Conservation (phyloP, 1,139 yeast species). For the Pichia sp. region DNA sequence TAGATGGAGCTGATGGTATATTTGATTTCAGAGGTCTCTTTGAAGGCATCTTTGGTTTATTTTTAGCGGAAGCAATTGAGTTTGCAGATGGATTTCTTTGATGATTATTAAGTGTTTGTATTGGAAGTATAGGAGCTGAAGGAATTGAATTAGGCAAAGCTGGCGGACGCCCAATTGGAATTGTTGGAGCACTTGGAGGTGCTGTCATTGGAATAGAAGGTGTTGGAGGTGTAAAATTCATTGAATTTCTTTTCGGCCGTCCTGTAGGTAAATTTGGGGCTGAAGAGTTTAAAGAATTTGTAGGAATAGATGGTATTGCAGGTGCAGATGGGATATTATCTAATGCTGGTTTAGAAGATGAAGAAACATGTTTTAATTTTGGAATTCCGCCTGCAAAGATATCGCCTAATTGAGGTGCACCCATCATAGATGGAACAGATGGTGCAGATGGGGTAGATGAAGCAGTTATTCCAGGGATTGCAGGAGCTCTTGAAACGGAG, state of each 20-base stretch:
- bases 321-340: slow-evolving; percentile 9
- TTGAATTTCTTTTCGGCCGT: slow-evolving; percentile 11
- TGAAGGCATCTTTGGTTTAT: slow-evolving; percentile 31
- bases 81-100: background rate
- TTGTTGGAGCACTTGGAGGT: slow-evolving; percentile 13
- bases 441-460: slow-evolving; percentile 10
- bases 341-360: slow-evolving; percentile 34
- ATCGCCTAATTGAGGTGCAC: slow-evolving; percentile 60
- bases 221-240: slow-evolving; percentile 3
- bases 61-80: slow-evolving; percentile 10
- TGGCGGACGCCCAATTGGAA: slow-evolving; percentile 15
- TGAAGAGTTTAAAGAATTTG: slow-evolving; percentile 19
- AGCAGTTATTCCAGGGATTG: background rate
- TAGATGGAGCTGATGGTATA: slow-evolving; percentile 40
- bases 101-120: slow-evolving; percentile 4
- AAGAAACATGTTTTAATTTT: slow-evolving; percentile 54
- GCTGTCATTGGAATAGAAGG: slow-evolving; percentile 18
- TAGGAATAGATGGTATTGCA: slow-evolving; percentile 20
- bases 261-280: slow-evolving; percentile 16
- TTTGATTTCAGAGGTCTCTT: slow-evolving; percentile 27
- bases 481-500: slow-evolving; percentile 18
- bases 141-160: slow-evolving; percentile 6
- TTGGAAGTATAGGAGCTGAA: slow-evolving; percentile 6
- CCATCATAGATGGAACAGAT: slow-evolving; percentile 16
- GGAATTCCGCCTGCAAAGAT: slow-evolving; percentile 87